Evolutionary conservation across 352 stramenopile species (phyloP), one percentile per base, ranked within the genome.

Genomic region (Pythium chondricola): DNA sequence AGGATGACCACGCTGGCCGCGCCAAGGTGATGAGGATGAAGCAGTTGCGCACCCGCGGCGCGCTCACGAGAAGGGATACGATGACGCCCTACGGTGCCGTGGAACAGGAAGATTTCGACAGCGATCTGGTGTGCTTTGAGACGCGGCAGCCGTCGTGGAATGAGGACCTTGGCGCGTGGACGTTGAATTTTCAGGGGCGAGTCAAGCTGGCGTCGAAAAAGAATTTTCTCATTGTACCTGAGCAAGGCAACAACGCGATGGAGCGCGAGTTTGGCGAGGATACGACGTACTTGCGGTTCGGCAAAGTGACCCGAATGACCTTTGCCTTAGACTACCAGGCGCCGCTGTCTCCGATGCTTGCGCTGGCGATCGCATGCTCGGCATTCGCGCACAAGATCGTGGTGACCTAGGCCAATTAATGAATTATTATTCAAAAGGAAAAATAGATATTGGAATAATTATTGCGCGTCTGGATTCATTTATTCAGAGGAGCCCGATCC

Each of bases 191-290:
- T 53, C 69, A 92, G 35, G 86, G 86, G 5, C 81, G 86, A 26
- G 86, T 95, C 4, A 95, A 95, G 49, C 51, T 87, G 18, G 71
- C 85, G n/a, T 93, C 80, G n/a, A 96, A 96, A 46, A 96, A 96
- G 57, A 96, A 96, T 49, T 95, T 96, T 41, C 47, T 94, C 25
- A 64, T 96, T 2, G 71, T 85, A 2, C 57, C 63, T 0, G 69
- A 74, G 25, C 63, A 83, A 11, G 76, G 65, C 25, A 80, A 80
- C 32, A 64, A 82, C 16, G 60, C 68, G 24, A 77, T 76, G 33
- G 73, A 84, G 39, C 56, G 65, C 7, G 63, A 76, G 39, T 75
- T 75, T 56, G 59, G 60, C 17, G 69, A 78, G 6, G 69, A 78
- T 11, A 66, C 35, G 25, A 71, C 65, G 24, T 73, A 69, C 36